These are phyloP conservation scores for Colletotrichum abscissum DNA, from an alignment of 2,329 filamentous ascomycete species.

Conservation along the genomic window DNA sequence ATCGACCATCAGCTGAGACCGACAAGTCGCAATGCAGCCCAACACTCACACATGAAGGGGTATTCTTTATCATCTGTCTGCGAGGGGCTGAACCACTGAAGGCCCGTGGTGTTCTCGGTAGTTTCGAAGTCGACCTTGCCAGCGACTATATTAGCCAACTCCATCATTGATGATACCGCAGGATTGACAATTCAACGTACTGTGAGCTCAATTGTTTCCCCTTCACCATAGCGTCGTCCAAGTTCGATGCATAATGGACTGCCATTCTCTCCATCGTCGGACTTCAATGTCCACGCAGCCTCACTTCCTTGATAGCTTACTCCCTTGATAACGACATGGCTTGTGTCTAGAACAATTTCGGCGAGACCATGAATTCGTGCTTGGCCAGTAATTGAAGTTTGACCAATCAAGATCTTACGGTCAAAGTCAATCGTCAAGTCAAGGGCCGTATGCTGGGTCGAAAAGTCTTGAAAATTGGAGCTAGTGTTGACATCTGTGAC, in stretches of 20 bases:
- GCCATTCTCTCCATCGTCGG: neutral
- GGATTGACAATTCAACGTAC: neutral
- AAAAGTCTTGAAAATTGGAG: constrained; percentile 90
- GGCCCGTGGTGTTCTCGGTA: constrained; percentile 86
- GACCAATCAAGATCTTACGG: constrained; percentile 77
- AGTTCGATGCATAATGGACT: neutral
- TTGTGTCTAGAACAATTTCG: constrained; percentile 9
- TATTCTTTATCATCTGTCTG: constrained; percentile 96
- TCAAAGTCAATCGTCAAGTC: constrained; percentile 87
- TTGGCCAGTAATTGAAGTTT: constrained; percentile 71
- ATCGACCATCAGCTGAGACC: neutral
- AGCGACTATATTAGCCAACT: constrained; percentile 54
- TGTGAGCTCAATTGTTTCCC: neutral
- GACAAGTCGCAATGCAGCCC: neutral
- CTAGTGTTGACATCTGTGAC: constrained; percentile 86
- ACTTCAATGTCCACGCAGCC: neutral
- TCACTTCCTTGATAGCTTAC: neutral
- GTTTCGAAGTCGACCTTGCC: constrained; percentile 79
- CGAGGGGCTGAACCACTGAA: constrained; percentile 93
- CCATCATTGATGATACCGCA: neutral
- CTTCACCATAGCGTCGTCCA: neutral
- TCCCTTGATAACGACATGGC: neutral
- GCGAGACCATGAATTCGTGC: constrained; percentile 47
- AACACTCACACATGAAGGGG: constrained; percentile 79
- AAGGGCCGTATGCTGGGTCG: constrained; percentile 83